phyloP scores from a whole-genome alignment of 1,139 yeast genomes.

The Torulaspora globosa region DNA sequence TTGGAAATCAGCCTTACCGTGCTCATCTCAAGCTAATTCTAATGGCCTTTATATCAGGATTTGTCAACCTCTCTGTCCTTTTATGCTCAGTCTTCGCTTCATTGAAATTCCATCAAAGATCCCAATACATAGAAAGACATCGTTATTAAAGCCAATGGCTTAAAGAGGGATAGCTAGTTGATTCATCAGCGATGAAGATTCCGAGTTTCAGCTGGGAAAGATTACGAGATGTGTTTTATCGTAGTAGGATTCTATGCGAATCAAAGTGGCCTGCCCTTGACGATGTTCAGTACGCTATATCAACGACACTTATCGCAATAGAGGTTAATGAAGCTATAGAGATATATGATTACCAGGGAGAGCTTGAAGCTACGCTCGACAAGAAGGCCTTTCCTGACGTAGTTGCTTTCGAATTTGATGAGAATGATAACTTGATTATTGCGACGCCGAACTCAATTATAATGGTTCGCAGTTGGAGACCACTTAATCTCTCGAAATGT shows the following conservation, averaged over 20 bases:
- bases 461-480: conserved; percentile 43
- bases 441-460: conserved; percentile 54
- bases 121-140: not conserved
- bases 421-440: conserved; percentile 56
- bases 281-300: conserved; percentile 18
- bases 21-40: conserved; percentile 23
- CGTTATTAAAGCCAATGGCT: not conserved
- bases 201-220: conserved; percentile 56
- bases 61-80: not conserved
- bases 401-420: conserved; percentile 53
- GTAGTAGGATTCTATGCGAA: conserved; percentile 38
- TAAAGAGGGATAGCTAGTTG: not conserved
- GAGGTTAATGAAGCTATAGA: conserved; percentile 21
- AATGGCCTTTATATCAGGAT: not conserved
- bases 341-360: conserved; percentile 26
- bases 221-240: conserved; percentile 57
- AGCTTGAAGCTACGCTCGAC: conserved; percentile 15
- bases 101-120: not conserved
- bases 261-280: conserved; percentile 24
- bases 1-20: conserved; percentile 70
- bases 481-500: conserved; percentile 65
- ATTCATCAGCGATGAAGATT: conserved; percentile 9
- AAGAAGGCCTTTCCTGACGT: conserved; percentile 48
- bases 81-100: not conserved
- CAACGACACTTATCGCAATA: conserved; percentile 25